These are phyloP conservation scores for Irpex sp. DNA, from an alignment of 1,284 basidiomycete genomes.

Conservation along the genomic window DNA sequence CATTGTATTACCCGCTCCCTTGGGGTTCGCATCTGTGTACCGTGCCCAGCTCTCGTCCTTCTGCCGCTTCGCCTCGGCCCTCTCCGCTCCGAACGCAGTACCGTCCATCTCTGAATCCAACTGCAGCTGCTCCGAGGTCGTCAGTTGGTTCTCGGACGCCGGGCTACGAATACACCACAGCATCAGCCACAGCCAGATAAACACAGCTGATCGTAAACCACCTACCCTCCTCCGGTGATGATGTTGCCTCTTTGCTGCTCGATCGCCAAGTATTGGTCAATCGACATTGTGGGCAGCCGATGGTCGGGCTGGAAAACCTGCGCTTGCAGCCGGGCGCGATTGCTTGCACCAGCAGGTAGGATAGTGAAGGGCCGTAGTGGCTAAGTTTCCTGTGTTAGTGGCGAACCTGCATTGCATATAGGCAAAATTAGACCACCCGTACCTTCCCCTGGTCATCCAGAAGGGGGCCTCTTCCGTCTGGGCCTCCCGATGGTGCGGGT, in stretches of 20 bases:
- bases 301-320: constrained; percentile 88
- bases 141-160: constrained; percentile 61
- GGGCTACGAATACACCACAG: constrained; percentile 38
- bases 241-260: constrained; percentile 84
- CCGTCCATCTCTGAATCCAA: constrained; percentile 85
- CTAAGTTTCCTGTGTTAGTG: constrained; percentile 30
- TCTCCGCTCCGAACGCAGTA: constrained; percentile 61
- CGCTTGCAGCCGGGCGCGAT: constrained; percentile 65
- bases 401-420: neutral
- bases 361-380: constrained; percentile 88
- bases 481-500: constrained; percentile 27
- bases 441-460: constrained; percentile 77
- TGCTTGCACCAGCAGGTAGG: constrained; percentile 62
- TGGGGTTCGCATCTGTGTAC: constrained; percentile 76
- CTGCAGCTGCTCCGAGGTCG: constrained; percentile 71
- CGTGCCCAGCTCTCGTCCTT: constrained; percentile 87
- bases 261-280: constrained; percentile 92
- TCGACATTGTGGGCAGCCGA: constrained; percentile 90
- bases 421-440: constrained; percentile 11
- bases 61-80: constrained; percentile 68
- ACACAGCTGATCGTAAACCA: constrained; percentile 22
- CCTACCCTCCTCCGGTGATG: constrained; percentile 79
- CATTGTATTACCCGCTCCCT: constrained; percentile 91
- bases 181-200: neutral
- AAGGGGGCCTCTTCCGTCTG: constrained; percentile 57